Evolutionary conservation across 2,329 filamentous ascomycete genomes (phyloP).

Genomic region (Exserohilum turcica): DNA sequence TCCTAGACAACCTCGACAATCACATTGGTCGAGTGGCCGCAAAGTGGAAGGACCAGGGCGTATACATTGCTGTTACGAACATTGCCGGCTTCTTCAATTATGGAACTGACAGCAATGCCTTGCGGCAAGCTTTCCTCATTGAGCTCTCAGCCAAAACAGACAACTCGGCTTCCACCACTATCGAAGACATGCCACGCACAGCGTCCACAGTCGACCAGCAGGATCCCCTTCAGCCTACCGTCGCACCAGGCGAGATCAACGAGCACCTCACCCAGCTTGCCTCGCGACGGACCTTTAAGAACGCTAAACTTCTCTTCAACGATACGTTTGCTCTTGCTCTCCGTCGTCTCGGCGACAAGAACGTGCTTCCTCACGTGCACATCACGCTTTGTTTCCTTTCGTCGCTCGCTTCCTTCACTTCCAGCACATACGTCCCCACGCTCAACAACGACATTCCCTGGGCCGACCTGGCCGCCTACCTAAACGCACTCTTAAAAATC

Average conservation of each 20-base stretch:
- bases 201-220: conserved; percentile 13
- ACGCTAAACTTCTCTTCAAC: conserved; percentile 51
- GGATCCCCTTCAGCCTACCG: conserved; percentile 1
- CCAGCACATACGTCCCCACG: conserved; percentile 38
- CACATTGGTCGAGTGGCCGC: conserved; percentile 61
- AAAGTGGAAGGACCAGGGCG: conserved; percentile 62
- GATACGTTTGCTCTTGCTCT: conserved; percentile 57
- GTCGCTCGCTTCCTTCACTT: conserved; percentile 48
- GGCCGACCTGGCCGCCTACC: conserved; percentile 56
- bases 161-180: conserved; percentile 15
- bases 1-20: conserved; percentile 60
- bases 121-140: conserved; percentile 37
- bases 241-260: conserved; percentile 11
- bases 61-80: conserved; percentile 63
- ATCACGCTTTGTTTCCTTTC: conserved; percentile 66
- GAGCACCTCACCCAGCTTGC: not conserved
- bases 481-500: conserved; percentile 57
- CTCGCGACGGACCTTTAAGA: conserved; percentile 19
- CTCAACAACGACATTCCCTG: conserved; percentile 56
- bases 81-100: conserved; percentile 61
- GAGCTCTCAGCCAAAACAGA: conserved; percentile 8
- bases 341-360: conserved; percentile 60
- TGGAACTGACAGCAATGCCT: conserved; percentile 53
- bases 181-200: conserved; percentile 23
- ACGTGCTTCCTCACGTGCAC: conserved; percentile 67